Base-by-base conservation (phyloP, 148 eudicot species). In the Nepenthes gracilis region DNA sequence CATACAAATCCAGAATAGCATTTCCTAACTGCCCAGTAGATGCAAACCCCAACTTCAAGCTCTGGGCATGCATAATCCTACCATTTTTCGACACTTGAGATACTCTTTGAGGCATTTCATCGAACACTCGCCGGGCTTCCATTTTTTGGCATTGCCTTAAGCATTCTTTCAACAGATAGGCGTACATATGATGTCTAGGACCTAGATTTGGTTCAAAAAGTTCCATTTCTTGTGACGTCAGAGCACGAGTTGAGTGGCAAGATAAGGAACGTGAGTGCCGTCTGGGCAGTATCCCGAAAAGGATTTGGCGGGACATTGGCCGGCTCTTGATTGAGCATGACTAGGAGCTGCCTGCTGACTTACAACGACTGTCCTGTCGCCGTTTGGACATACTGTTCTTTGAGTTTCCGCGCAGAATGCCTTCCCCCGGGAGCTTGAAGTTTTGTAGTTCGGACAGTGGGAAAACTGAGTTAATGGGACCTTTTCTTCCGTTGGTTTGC, bases 1-100 rank as follows among this genome's bases (percentile, higher is more conserved):
- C 84, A 59, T 91, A 88, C 66, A 85, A 87, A 80, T 87, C 96
- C 11, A 91, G 61, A 64, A 91, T 67, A 47, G 83, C 80, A 77
- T 74, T 83, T 14, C 82, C 96, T 64, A 91, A 57, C 53, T 69
- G 58, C 53, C 84, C 87, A 55, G 70, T 50, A n/a, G 73, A 74
- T 10, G 71, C 70, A 63, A 78, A 59, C 59, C 89, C 87, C 54
- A 68, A 62, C 47, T 68, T 83, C 55, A 91, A 61, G 63, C 83
- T 83, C 8, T 67, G 76, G 12, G 79, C 73, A 66, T 91, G 96
- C 51, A 87, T 64, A 6, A 65, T 11, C 64, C 59, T 77, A 65
- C 76, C 59, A 11, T 43, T 36, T 48, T 62, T 74, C 1, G 63
- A 71, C 8, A 83, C 74, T 35, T 50, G 38, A 14, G 62, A 45